These are phyloP conservation scores for Vitis hybrid DNA, from an alignment of 177 flowering plant genomes.

Conservation along the genomic window DNA sequence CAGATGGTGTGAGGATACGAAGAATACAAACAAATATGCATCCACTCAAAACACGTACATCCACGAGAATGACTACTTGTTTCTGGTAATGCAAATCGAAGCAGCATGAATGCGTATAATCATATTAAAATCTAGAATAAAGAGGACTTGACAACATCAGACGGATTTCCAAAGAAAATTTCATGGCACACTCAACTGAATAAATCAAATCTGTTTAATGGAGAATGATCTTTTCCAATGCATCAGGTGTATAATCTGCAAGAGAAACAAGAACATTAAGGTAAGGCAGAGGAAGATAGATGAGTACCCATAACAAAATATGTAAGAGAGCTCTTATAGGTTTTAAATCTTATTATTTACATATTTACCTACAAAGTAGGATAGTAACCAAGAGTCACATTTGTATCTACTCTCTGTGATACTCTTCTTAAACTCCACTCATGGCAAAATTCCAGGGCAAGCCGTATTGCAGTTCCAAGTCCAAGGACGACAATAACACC, in stretches of 20 bases:
- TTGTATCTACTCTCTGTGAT: constrained; percentile 51
- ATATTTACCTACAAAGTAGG: constrained; percentile 42
- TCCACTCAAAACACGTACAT: too few relatives aligned
- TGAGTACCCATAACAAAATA: not conserved
- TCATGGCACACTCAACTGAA: too few relatives aligned
- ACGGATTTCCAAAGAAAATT: too few relatives aligned
- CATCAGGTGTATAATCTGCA: not conserved
- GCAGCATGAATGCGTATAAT: too few relatives aligned
- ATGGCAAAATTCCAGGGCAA: constrained; percentile 71
- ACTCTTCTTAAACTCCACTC: constrained; percentile 65
- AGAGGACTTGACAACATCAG: too few relatives aligned
- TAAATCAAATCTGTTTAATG: not conserved
- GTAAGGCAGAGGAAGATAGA: not conserved
- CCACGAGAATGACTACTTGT: too few relatives aligned
- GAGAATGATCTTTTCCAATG: not conserved
- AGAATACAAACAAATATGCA: too few relatives aligned
- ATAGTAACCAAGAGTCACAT: constrained; percentile 45
- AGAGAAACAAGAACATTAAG: not conserved
- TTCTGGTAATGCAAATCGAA: too few relatives aligned
- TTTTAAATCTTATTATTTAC: constrained; percentile 9
- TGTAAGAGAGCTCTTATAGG: not conserved
- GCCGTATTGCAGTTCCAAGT: constrained; percentile 76
- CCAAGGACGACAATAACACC: constrained; percentile 84
- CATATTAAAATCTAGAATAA: too few relatives aligned
- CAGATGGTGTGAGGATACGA: too few relatives aligned